phyloP scores from a whole-genome alignment of 768 basidiomycete species.

The Amanita phalloides region DNA sequence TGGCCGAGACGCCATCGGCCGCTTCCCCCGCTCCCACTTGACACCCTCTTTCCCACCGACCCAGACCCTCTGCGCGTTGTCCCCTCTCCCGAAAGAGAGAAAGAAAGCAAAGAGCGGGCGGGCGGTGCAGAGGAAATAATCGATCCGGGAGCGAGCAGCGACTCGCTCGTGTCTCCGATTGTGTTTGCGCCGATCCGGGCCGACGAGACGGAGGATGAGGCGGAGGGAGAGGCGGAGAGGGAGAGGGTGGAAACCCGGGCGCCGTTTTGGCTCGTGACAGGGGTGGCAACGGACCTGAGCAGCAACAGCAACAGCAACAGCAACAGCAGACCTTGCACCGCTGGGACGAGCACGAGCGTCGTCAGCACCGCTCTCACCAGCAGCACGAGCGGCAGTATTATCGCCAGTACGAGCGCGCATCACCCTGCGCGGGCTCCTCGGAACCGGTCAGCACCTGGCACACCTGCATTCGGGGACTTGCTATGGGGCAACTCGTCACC shows the following conservation, averaged over 20 bases:
- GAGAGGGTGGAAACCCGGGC: not conserved
- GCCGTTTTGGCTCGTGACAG: too few relatives aligned
- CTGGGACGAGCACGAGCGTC: not conserved
- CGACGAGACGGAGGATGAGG: not conserved
- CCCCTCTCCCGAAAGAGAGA: not conserved
- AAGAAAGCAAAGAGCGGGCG: not conserved
- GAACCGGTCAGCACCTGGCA: not conserved
- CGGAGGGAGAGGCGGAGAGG: not conserved
- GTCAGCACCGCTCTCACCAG: too few relatives aligned
- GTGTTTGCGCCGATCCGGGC: not conserved
- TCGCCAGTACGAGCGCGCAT: not conserved
- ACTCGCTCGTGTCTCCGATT: slow-evolving; percentile 1
- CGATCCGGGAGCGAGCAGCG: not conserved
- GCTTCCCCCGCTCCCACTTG: not conserved
- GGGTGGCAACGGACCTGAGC: too few relatives aligned
- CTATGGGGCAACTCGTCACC: not conserved
- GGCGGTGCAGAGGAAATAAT: not conserved
- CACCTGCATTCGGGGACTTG: not conserved
- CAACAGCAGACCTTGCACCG: not conserved
- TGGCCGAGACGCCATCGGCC: not conserved
- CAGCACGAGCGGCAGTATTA: too few relatives aligned
- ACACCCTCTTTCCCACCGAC: not conserved
- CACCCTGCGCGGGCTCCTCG: not conserved
- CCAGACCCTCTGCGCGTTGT: not conserved
- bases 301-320: too few relatives aligned